A percentile compares a stretch with the other conserved stretches of the same genome.
Evolutionary conservation across 2,329 filamentous ascomycete species (phyloP).

Genomic region (Cordyceps fumosorosea): DNA sequence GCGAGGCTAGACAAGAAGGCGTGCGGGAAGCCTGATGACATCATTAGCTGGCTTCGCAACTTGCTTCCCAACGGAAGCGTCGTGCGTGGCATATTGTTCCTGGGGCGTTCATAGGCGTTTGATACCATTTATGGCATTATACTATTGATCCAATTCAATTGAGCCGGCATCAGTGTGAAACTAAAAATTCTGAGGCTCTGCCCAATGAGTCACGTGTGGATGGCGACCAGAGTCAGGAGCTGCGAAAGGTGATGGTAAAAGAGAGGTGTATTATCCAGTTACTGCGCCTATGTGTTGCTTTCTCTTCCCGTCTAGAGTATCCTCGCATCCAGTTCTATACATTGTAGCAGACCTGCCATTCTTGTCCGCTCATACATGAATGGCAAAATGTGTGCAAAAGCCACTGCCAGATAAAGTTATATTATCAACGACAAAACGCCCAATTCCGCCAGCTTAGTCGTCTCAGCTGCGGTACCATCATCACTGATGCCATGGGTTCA

Average conservation of each 20-base stretch:
- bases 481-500: neutral
- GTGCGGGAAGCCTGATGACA: neutral
- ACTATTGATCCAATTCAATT: neutral
- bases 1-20: too few species aligned
- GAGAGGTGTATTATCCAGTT: conserved; percentile 13
- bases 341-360: neutral
- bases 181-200: too few species aligned
- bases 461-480: neutral
- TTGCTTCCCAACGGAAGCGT: neutral
- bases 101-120: conserved; percentile 4
- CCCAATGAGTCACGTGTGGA: too few species aligned
- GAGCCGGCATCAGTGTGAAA: neutral
- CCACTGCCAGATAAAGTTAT: neutral
- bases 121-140: neutral
- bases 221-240: too few species aligned
- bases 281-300: neutral
- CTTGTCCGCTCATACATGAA: neutral
- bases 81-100: neutral
- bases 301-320: conserved; percentile 4
- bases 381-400: neutral
- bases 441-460: neutral
- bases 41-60: neutral
- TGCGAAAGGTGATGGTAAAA: neutral
- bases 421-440: neutral
- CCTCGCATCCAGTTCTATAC: conserved; percentile 2